These are phyloP conservation scores for Boletus eberwhitei DNA, from an alignment of 768 basidiomycete species.

Conservation along the genomic window DNA sequence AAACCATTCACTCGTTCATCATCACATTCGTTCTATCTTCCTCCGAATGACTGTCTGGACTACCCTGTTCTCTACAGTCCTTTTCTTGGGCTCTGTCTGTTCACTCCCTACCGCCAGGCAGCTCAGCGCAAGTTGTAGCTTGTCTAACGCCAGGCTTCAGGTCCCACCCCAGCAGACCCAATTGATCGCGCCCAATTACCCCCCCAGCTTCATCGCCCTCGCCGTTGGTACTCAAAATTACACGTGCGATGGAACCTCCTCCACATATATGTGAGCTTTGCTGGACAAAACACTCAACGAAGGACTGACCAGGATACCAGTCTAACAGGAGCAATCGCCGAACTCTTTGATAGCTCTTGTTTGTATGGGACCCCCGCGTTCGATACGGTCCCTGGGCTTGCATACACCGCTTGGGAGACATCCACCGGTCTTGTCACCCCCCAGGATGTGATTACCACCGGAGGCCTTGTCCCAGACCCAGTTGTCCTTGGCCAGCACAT, in stretches of 20 bases:
- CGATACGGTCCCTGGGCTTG: conserved; percentile 28
- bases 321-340: conserved; percentile 39
- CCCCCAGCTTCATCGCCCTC: conserved; percentile 42
- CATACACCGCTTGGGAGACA: conserved; percentile 32
- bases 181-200: conserved; percentile 35
- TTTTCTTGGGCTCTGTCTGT: background rate
- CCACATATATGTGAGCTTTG: conserved; percentile 40
- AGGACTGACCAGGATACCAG: conserved; percentile 26
- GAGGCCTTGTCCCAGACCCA: conserved; percentile 9
- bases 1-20: background rate
- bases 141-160: background rate
- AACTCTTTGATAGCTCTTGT: conserved; percentile 57
- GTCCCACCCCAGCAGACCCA: conserved; percentile 31
- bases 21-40: background rate
- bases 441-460: conserved; percentile 11
- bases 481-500: conserved; percentile 50
- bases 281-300: background rate
- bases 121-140: background rate
- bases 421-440: conserved; percentile 2
- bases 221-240: conserved; percentile 55
- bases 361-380: conserved; percentile 33
- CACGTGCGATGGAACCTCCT: conserved; percentile 42
- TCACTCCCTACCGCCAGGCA: background rate
- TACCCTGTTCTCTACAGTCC: background rate
- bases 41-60: background rate